These are phyloP conservation scores for Fomitopsis schrenkii DNA, from an alignment of 1,284 basidiomycete species.

Conservation along the genomic window DNA sequence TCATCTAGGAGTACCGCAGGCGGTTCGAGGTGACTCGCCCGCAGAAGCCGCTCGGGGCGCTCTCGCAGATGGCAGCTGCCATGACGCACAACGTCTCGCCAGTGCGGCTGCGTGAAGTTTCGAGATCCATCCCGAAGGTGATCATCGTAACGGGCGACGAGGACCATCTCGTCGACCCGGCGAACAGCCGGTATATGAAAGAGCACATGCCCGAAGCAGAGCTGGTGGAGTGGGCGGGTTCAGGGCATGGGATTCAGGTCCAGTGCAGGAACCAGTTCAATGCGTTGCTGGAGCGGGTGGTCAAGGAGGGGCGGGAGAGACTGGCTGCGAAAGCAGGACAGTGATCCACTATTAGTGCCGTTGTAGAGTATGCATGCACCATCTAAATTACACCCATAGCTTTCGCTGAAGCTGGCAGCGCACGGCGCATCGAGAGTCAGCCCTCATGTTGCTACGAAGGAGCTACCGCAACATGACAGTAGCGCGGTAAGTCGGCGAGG, in stretches of 20 bases:
- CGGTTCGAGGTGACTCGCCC: constrained; percentile 55
- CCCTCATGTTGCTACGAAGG: not conserved
- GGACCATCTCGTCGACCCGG: constrained; percentile 62
- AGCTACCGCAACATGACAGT: not conserved
- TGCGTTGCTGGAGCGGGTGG: constrained; percentile 50
- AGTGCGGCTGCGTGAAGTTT: constrained; percentile 51
- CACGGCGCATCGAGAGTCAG: not conserved
- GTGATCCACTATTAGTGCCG: not conserved
- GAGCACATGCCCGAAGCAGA: constrained; percentile 68
- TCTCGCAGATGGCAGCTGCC: constrained; percentile 76
- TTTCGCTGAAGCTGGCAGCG: not conserved
- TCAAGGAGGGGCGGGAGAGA: constrained; percentile 45
- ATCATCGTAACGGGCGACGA: constrained; percentile 72
- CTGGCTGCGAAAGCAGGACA: not conserved
- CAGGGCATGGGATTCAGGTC: constrained; percentile 65
- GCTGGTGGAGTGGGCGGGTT: constrained; percentile 55
- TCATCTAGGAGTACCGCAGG: constrained; percentile 41
- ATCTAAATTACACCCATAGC: not conserved
- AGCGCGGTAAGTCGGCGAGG: not conserved
- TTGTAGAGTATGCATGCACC: not conserved
- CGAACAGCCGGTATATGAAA: constrained; percentile 57
- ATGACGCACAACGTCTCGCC: constrained; percentile 65
- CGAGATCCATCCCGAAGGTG: constrained; percentile 54
- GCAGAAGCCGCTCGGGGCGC: constrained; percentile 57
- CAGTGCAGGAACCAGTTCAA: constrained; percentile 57